A percentile compares a stretch with the other conserved stretches of the same genome.
phyloP scores from a whole-genome alignment of 139 green algal species.

The Edaphochlamys debaryana region DNA sequence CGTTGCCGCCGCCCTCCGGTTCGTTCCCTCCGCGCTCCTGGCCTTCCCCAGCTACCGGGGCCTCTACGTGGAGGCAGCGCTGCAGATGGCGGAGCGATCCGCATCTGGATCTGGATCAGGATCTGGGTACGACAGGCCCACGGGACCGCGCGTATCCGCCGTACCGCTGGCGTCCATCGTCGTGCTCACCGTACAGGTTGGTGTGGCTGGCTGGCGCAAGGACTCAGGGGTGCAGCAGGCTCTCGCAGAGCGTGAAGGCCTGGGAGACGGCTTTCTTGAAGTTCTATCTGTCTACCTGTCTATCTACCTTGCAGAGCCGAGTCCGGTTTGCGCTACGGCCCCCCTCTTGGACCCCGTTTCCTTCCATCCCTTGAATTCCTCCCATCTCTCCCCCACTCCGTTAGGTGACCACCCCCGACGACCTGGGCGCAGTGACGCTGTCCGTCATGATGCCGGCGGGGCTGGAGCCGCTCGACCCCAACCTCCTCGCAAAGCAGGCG shows the following conservation, averaged over 20 bases:
- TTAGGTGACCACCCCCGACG: slow-evolving; percentile 70
- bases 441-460: slow-evolving; percentile 65
- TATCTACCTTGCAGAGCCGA: too few relatives aligned
- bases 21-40: slow-evolving; percentile 61
- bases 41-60: slow-evolving; percentile 69
- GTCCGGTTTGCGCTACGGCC: too few relatives aligned
- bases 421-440: slow-evolving; percentile 57
- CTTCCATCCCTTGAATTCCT: too few relatives aligned
- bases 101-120: too few relatives aligned
- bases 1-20: slow-evolving; percentile 61
- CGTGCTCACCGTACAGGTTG: slow-evolving; percentile 60
- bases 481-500: slow-evolving; percentile 13
- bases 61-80: slow-evolving; percentile 59
- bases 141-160: slow-evolving; percentile 37
- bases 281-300: too few relatives aligned
- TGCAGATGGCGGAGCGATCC: slow-evolving; percentile 48
- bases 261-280: too few relatives aligned
- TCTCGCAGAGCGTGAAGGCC: too few relatives aligned
- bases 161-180: slow-evolving; percentile 59
- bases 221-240: too few relatives aligned
- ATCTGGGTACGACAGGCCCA: slow-evolving; percentile 22
- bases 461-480: slow-evolving; percentile 73
- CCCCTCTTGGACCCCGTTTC: too few relatives aligned
- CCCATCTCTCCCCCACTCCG: too few relatives aligned
- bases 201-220: too few relatives aligned